Evolutionary conservation across 305 asterid species (phyloP), one percentile per base, ranked within the genome.

Genomic region (Solanum hybrid): DNA sequence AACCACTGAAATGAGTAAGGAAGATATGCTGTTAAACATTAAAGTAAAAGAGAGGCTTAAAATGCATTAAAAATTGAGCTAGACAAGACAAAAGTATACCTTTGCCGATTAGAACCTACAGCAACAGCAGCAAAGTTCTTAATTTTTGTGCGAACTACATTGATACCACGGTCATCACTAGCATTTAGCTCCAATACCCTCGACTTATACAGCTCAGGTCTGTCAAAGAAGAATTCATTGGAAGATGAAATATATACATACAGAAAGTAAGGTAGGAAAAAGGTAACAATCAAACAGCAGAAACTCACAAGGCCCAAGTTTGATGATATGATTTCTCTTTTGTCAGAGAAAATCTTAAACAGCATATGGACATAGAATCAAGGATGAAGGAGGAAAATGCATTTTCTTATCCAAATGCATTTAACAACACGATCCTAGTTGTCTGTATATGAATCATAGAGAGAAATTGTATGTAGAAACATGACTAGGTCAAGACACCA

Each of bases 131-230:
- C 99, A 91, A 97, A 97, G 92, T 95, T 94, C 89, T 97, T 97
- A 46, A 97, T 97, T 91, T 97, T 97, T 29, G 99, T 97, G n/a
- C 99, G 98, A 89, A 97, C 99, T 74, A 97, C 98, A 93, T 97
- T 97, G 91, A 97, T 97, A 88, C 99, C 99, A 90, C 98, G 99
- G 91, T 97, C 99, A 92, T 97, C 99, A 91, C 99, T 97, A 90
- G 99, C 99, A 95, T 97, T 97, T 88, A 97, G 96, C 95, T 97
- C 99, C 91, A 97, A 93, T 34, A 97, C 99, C 93, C 99, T 96
- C 16, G 98, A 92, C 94, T 94, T 95, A 93, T 97, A 97, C 37
- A 97, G 89, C 89, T 96, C 99, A 78, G 99, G 99, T 33, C 99
- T 97, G 92, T 74, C 75, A 89, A 78, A 74, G 89, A 86, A 40